Base-by-base conservation (phyloP, 306 rosid species). In the Datisca glomerata region DNA sequence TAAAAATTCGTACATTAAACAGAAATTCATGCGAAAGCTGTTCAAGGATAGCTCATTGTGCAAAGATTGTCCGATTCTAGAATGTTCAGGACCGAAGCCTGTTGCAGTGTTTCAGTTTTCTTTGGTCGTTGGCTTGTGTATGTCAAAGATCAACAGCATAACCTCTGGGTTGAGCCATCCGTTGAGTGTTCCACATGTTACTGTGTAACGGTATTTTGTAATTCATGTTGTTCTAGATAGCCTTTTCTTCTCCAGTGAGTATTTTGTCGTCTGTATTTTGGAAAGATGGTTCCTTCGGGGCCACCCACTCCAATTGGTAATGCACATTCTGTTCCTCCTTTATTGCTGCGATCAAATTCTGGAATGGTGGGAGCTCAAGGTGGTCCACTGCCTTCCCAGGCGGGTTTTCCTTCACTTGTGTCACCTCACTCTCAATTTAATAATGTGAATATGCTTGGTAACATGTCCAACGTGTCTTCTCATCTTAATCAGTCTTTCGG, bases 331-430 rank as follows among this genome's bases (percentile, higher is more conserved):
- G 83, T 87, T 37, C 39, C 87, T 0, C 72, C 94, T 21, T 76
- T 93, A 5, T 81, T 82, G 43, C 55, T 87, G 78, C 75, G 97
- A 55, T 62, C 93, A 0, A 76, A 83, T 65, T 87, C 97, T 2
- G 97, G 89, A 57, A 61, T 87, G 78, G 12, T 79, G 72, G 97
- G 93, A 55, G 75, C 55, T 73, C 94, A 76, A 74, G 94, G 87
- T 49, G 81, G 81, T 55, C 65, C 82, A 14, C 36, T 75, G 34
- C 80, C 96, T 56, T 68, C 75, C 4, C 96, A 82, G 75, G 41
- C 71, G 0, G 57, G 75, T 31, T 86, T 79, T 67, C 61, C 96
- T 18, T 49, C 93, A 0, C 94, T 79, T n/a, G 65, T 74, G 51
- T 79, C 94, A 3, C 85, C 87, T 0, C 93, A 93, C 3, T 71